Evolutionary conservation across 1,284 basidiomycete genomes (phyloP).

Genomic region (Pseudomicrostroma phylloplanum): DNA sequence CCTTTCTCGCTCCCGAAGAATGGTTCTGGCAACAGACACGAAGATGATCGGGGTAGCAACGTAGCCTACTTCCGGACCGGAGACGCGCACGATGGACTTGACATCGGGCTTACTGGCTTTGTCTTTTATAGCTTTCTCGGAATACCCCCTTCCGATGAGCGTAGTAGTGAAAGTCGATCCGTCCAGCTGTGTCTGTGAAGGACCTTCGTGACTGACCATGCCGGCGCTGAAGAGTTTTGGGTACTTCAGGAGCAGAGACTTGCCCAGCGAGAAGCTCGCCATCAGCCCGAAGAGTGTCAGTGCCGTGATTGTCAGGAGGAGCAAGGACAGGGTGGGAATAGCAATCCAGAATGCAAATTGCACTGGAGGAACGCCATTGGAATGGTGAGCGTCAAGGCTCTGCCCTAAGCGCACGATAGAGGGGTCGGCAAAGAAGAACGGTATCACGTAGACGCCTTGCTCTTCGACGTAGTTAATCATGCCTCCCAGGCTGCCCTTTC

Average conservation of each 20-base stretch:
- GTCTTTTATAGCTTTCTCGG: neutral
- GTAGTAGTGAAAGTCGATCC: conserved; percentile 12
- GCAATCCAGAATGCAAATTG: conserved; percentile 15
- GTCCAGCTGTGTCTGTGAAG: conserved; percentile 15
- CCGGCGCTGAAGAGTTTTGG: conserved; percentile 17
- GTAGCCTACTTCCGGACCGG: conserved; percentile 12
- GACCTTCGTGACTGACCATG: conserved; percentile 20
- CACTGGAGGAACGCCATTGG: conserved; percentile 11
- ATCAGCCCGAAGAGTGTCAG: conserved; percentile 15
- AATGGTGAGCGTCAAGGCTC: conserved; percentile 10
- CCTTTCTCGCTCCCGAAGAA: conserved; percentile 12
- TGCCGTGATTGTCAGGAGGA: conserved; percentile 10
- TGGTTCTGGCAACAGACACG: conserved; percentile 14
- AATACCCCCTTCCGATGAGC: conserved; percentile 15
- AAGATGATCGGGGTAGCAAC: conserved; percentile 17
- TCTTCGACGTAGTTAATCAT: conserved; percentile 10
- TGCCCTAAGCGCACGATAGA: conserved; percentile 20
- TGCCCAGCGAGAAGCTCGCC: conserved; percentile 12
- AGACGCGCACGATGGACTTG: neutral
- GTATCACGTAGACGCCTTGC: conserved; percentile 9
- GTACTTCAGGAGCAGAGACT: conserved; percentile 13
- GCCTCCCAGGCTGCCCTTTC: conserved; percentile 8
- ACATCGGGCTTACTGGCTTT: neutral
- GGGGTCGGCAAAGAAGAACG: conserved; percentile 22
- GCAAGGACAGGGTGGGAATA: conserved; percentile 13